Evolutionary conservation across 228 moss, liverwort and hornwort genomes (phyloP), one percentile per base, ranked within the genome.

Genomic region (Sphagnum fallax): DNA sequence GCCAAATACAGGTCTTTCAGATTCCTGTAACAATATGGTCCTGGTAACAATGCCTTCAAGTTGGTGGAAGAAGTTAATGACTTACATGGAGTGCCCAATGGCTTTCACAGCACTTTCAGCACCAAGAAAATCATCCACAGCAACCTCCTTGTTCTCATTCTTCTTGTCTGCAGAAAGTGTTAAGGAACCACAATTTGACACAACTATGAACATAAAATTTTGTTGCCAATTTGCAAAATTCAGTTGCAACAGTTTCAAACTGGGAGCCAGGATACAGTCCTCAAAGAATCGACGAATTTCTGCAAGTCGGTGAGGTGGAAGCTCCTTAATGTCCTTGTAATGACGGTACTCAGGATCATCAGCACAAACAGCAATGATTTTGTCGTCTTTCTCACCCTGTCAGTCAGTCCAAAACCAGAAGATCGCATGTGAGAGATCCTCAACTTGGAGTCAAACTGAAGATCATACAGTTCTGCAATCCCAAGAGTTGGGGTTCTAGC

Each of bases 221-320:
- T 55, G 55, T 55, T 55, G 8, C 55, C 12, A 55, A 32, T 32
- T 32, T 32, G 32, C 32, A 32, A 32, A 32, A 32, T 32, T 32
- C 32, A 32, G 32, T 32, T 32, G 32, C 32, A 32, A 32, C 32
- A 32, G 32, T 55, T 4, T 47, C 48, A 63, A 60, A 15, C 16
- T 11, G 3, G 14, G 10, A 18, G 4, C 47, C 55, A 48, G 70
- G 85, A 83, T 86, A 91, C 88, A 91, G 59, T 93, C 93, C 77
- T 93, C 96, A 73, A 97, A 96, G 74, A 97, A 93, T 7, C 89
- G 91, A 73, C 88, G 88, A 68, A 97, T 97, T 75, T 93, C 96
- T 49, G 83, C 73, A 67, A 93, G 76, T 10, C 93, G 83, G 76
- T 91, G 93, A 61, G 90, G 93, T 16, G 96, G 86, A 61, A 97